Evolutionary conservation across 2,329 filamentous ascomycete genomes (phyloP).

Genomic region (Ciborinia camelliae): DNA sequence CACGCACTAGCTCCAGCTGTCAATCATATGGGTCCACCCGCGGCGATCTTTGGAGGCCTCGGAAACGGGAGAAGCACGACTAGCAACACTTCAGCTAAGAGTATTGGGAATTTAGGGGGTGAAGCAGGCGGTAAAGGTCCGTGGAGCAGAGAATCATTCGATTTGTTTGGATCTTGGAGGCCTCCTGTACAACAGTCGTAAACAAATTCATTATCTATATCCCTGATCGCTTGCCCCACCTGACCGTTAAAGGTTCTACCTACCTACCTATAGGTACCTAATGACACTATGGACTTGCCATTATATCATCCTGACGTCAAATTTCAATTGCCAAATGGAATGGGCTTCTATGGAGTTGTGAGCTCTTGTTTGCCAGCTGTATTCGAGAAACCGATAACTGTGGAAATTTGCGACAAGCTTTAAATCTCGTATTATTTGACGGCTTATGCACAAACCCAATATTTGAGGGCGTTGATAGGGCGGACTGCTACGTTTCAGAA

Average conservation of each 20-base stretch:
- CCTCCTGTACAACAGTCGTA: conserved; percentile 22
- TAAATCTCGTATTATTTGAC: not conserved
- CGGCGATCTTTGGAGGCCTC: not conserved
- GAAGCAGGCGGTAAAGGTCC: conserved; percentile 26
- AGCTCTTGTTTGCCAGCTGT: not conserved
- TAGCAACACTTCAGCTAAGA: not conserved
- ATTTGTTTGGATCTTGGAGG: conserved; percentile 37
- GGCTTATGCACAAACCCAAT: not conserved
- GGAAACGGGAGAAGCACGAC: conserved; percentile 8
- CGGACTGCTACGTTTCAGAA: conserved; percentile 7
- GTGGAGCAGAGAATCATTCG: conserved; percentile 39
- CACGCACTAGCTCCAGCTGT: conserved; percentile 19
- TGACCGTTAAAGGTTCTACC: not conserved
- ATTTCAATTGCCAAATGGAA: not conserved
- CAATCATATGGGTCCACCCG: conserved; percentile 23
- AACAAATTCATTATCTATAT: not conserved
- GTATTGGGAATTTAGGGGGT: not conserved
- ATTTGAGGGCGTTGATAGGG: conserved; percentile 9
- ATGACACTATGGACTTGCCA: not conserved
- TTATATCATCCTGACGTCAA: not conserved
- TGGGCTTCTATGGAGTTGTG: not conserved
- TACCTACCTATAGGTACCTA: not conserved
- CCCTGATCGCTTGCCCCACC: not conserved
- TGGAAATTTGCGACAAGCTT: not conserved
- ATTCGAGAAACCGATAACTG: not conserved